Percentiles rank a stretch among this genome's conserved stretches.
These are phyloP conservation scores for Hyphopichia burtonii DNA, from an alignment of 1,139 yeast species.

Conservation along the genomic window DNA sequence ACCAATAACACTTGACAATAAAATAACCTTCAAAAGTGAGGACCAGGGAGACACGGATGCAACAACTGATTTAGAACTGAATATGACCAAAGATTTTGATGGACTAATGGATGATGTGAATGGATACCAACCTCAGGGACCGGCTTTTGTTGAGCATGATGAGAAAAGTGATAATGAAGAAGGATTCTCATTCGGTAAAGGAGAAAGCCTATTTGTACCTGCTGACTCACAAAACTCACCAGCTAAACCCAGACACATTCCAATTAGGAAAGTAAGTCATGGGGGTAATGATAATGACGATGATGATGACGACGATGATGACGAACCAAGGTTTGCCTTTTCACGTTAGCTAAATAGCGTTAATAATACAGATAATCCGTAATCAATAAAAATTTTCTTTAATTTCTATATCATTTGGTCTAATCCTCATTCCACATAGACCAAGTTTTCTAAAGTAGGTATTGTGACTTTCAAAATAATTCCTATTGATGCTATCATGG, in stretches of 20 bases:
- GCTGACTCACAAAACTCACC: slow-evolving; percentile 12
- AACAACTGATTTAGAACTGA: background rate
- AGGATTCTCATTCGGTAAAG: slow-evolving; percentile 7
- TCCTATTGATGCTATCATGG: slow-evolving; percentile 11
- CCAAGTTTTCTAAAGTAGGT: slow-evolving; percentile 51
- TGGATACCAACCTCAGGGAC: slow-evolving; percentile 10
- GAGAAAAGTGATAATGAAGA: slow-evolving; percentile 9
- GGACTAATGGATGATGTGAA: slow-evolving; percentile 27
- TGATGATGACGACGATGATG: slow-evolving; percentile 34
- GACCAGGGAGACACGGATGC: slow-evolving; percentile 7
- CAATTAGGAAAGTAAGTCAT: no score
- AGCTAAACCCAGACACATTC: background rate
- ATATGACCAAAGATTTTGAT: slow-evolving; percentile 22
- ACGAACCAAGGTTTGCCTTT: slow-evolving; percentile 41
- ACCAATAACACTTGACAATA: slow-evolving; percentile 14
- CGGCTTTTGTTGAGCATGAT: slow-evolving; percentile 3
- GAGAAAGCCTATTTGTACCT: slow-evolving; percentile 17
- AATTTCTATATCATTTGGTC: background rate
- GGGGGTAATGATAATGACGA: slow-evolving; percentile 25
- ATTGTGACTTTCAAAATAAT: slow-evolving; percentile 41
- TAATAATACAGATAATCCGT: no score
- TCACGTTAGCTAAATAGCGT: no score
- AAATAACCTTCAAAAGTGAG: slow-evolving; percentile 9
- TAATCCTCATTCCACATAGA: slow-evolving; percentile 36
- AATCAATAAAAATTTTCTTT: background rate